Percentiles rank a stretch among this genome's conserved stretches.
Evolutionary conservation across 495 filamentous ascomycete species (phyloP).

Genomic region (Aspergillus nidulans): DNA sequence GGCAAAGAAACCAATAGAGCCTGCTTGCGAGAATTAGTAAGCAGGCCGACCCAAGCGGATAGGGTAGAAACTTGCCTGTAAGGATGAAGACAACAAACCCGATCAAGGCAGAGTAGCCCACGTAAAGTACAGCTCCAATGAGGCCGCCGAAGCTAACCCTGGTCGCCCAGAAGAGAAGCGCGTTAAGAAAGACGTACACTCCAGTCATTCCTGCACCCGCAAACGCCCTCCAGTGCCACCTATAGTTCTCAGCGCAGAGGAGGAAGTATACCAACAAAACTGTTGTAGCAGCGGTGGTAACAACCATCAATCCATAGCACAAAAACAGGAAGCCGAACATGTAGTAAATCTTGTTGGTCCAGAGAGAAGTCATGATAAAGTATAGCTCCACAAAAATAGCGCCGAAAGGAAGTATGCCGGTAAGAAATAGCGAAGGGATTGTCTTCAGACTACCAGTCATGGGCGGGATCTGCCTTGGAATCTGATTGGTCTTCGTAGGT

Average conservation of each 20-base stretch:
- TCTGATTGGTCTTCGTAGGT: conserved; percentile 94
- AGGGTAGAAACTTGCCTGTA: conserved; percentile 62
- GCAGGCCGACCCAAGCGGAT: neutral
- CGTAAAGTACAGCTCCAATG: conserved; percentile 82
- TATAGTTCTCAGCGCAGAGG: conserved; percentile 93
- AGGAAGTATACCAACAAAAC: conserved; percentile 91
- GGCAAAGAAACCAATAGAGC: conserved; percentile 91
- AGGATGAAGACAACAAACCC: conserved; percentile 89
- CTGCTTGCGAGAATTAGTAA: conserved; percentile 40
- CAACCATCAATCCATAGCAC: conserved; percentile 96
- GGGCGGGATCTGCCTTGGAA: conserved; percentile 91
- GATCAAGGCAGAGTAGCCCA: conserved; percentile 86
- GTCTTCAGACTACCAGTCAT: conserved; percentile 74
- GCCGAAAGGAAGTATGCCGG: conserved; percentile 87
- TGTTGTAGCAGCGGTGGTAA: conserved; percentile 88
- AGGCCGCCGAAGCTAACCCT: conserved; percentile 79
- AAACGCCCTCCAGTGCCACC: conserved; percentile 98
- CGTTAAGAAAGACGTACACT: conserved; percentile 83
- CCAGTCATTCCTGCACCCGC: conserved; percentile 81
- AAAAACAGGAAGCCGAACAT: conserved; percentile 99
- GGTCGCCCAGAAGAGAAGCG: conserved; percentile 81
- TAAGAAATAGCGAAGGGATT: conserved; percentile 80
- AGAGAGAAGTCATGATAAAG: conserved; percentile 97
- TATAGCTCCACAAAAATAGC: conserved; percentile 97
- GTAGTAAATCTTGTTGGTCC: conserved; percentile 98